Conservation (phyloP, 352 stramenopile genomes). For the Thalassiosira pacifica region DNA sequence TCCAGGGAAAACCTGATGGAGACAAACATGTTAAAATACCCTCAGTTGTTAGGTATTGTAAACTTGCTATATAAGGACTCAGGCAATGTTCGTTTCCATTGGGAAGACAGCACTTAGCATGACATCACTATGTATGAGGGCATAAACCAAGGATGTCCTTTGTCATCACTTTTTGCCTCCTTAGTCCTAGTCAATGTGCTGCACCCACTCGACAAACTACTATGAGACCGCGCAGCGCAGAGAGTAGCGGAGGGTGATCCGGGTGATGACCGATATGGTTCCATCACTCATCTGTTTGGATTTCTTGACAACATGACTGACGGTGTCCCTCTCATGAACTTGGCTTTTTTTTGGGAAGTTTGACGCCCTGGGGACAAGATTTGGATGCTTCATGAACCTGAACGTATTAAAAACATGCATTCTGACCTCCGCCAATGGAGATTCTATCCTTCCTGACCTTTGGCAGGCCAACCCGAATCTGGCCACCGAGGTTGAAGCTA, state of each 20-base stretch:
- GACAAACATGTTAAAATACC: constrained; percentile 24
- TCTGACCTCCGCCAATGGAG: background rate
- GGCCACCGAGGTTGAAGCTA: too few species aligned
- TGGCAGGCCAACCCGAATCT: too few species aligned
- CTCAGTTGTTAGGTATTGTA: constrained; percentile 18
- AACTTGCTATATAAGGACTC: constrained; percentile 17
- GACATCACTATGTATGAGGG: background rate
- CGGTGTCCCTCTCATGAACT: background rate
- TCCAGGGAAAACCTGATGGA: constrained; percentile 22
- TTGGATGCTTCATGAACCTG: constrained; percentile 1
- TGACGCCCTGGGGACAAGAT: too few species aligned
- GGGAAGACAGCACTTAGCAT: background rate
- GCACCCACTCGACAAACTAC: background rate
- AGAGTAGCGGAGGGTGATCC: background rate
- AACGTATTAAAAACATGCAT: constrained; percentile 17
- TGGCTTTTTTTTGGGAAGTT: constrained; percentile 6
- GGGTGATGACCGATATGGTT: background rate
- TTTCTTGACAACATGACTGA: background rate
- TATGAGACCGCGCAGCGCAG: background rate
- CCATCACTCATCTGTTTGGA: constrained; percentile 5
- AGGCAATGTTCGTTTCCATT: constrained; percentile 20
- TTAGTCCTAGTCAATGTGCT: constrained; percentile 6
- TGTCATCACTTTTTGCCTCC: constrained; percentile 16
- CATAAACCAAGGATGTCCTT: constrained; percentile 18
- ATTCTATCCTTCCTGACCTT: background rate